Base-by-base conservation (phyloP, 2,329 filamentous ascomycete genomes). In the Penicillium glabrum region DNA sequence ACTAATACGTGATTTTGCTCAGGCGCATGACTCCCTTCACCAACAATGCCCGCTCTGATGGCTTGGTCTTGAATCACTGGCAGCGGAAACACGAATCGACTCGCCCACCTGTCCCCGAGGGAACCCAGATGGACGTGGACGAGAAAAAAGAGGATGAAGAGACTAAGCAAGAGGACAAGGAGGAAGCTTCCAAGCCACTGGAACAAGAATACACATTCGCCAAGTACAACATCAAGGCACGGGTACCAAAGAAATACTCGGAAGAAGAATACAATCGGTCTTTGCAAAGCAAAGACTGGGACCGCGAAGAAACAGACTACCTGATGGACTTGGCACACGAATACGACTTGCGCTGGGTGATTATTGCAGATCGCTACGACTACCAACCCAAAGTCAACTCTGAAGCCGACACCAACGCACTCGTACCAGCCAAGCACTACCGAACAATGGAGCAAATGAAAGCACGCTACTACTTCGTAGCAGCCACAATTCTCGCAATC, bases 341-440 rank as follows among this genome's bases (percentile, higher is more conserved):
- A 46, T 96, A 87, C 69, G 91, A 96, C 69, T 82, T 96, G 58
- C 88, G 95, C 64, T 99, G 95, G 92, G 84, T 93, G 3, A 74
- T 98, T 16, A 90, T 99, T 58, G 91, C 89, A 81, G 95, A 99
- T 73, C 89, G 93, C 56, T 99, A 97, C 77, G 90, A 96, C 53
- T 96, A 70, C 55, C 71, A 75, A 58, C 67, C 70, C 2, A 68
- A 65, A 19, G 60, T 68, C 21, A 65, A 71, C 23, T 57, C 62
- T 10, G 67, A 72, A 50, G 58, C 63, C 11, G 67, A 71, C 46
- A 58, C 65, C 33, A 72, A 64, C 24, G 73, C 73, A 19, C 65
- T 76, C 24, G 72, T 75, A 7, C 65, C 75, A 2, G 68, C 70
- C 21, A 74, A 72, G 57, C 80, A 81, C 55, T 73, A 76, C 8